These are phyloP conservation scores for Francoa sonchifolia DNA, from an alignment of 441 rosid species.

Conservation along the genomic window DNA sequence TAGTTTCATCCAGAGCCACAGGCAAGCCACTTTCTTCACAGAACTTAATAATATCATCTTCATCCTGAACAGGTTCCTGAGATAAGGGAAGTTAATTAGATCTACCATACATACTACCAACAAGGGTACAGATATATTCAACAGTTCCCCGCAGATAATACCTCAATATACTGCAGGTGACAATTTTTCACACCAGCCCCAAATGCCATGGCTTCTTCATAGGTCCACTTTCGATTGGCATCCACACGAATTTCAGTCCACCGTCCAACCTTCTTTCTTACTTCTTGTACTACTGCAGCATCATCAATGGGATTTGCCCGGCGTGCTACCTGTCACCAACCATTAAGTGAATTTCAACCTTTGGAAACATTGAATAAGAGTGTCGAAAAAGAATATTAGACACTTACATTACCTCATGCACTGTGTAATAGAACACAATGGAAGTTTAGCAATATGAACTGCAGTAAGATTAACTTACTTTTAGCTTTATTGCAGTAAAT, in stretches of 20 bases:
- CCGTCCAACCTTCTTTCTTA: constrained; percentile 58
- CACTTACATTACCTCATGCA: too few species aligned
- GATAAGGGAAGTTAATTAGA: constrained; percentile 8
- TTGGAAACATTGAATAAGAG: too few species aligned
- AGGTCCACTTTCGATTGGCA: constrained; percentile 84
- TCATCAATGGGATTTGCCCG: constrained; percentile 54
- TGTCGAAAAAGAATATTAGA: too few species aligned
- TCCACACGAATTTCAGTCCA: constrained; percentile 73
- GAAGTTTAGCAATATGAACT: constrained; percentile 9
- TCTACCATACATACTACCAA: background rate
- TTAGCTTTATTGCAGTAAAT: constrained; percentile 73
- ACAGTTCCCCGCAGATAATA: constrained; percentile 13
- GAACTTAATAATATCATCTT: constrained; percentile 64
- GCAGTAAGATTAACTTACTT: constrained; percentile 37
- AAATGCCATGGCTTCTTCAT: constrained; percentile 65
- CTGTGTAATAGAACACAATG: constrained; percentile 6
- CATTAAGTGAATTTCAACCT: background rate
- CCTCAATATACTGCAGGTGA: constrained; percentile 86
- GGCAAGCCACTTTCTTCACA: constrained; percentile 81
- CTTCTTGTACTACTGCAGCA: constrained; percentile 69
- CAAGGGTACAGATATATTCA: constrained; percentile 1
- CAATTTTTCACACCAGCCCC: constrained; percentile 54
- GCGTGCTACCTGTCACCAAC: constrained; percentile 66
- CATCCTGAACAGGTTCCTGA: constrained; percentile 84
- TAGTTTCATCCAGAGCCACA: constrained; percentile 86